phyloP scores from a whole-genome alignment of 1,284 basidiomycete genomes.

The Spongiforma sp. region DNA sequence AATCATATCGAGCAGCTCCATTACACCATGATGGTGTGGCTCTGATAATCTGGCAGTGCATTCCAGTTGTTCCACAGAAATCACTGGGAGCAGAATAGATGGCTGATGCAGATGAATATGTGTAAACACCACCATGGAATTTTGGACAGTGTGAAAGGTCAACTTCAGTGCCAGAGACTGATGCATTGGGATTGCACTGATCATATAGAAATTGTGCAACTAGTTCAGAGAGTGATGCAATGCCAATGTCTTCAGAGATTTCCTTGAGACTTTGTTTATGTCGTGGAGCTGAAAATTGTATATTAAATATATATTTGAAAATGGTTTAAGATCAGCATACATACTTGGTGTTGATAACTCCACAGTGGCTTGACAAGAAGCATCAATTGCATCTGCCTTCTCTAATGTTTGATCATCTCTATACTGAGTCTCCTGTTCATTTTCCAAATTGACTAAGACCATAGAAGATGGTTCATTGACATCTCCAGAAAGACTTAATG shows the following conservation, averaged over 20 bases:
- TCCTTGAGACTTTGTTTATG: not conserved
- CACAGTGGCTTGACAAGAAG: not conserved
- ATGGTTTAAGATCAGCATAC: not conserved
- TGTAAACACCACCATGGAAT: not conserved
- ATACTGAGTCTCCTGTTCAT: not conserved
- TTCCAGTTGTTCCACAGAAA: not conserved
- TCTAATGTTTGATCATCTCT: not conserved
- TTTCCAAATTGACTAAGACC: not conserved
- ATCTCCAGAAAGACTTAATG: not conserved
- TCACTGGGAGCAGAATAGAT: not conserved
- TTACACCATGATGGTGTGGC: not conserved
- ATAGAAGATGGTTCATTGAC: not conserved
- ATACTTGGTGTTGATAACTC: not conserved
- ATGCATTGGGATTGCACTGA: not conserved
- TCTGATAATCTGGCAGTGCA: not conserved
- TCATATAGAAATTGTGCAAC: not conserved
- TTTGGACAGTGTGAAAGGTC: not conserved
- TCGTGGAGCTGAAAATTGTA: not conserved
- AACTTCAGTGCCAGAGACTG: not conserved
- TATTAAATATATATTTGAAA: not conserved
- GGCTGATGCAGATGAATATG: not conserved
- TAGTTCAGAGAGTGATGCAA: not conserved
- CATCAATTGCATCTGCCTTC: not conserved
- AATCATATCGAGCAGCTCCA: not conserved
- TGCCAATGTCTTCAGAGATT: not conserved